A percentile compares a stretch with the other conserved stretches of the same genome.
These are phyloP conservation scores for Mesembryanthemum crystallinum DNA, from an alignment of 148 eudicot species.

Conservation along the genomic window DNA sequence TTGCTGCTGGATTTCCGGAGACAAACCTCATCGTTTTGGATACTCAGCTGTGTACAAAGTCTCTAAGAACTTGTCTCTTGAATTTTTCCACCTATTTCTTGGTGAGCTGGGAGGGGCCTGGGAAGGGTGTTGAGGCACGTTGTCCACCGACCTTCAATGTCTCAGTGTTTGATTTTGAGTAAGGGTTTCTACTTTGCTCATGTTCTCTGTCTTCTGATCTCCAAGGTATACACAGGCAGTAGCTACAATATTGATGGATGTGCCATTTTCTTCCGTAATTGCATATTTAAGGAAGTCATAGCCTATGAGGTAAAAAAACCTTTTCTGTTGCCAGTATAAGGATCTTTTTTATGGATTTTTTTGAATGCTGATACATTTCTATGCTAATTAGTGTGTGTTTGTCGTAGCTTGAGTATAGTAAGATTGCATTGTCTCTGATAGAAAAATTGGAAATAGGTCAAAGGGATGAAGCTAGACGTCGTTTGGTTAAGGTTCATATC, in stretches of 20 bases:
- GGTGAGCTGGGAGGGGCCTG: neutral
- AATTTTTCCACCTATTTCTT: too few species aligned
- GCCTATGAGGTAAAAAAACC: slow-evolving; percentile 61
- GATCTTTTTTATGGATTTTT: slow-evolving; percentile 1
- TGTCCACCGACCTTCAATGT: neutral
- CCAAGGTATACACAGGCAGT: slow-evolving; percentile 39
- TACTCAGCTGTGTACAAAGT: neutral
- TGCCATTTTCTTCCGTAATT: slow-evolving; percentile 88
- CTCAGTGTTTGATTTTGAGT: neutral
- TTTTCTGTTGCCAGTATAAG: neutral
- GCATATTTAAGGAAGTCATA: slow-evolving; percentile 67
- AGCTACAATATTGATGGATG: slow-evolving; percentile 68
- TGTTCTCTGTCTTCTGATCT: slow-evolving; percentile 3
- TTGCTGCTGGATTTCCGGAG: neutral
- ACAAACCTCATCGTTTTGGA: neutral
- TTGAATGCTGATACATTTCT: neutral
- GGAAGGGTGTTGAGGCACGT: neutral
- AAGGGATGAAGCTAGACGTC: slow-evolving; percentile 28
- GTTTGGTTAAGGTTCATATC: slow-evolving; percentile 23
- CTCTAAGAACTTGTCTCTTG: too few species aligned
- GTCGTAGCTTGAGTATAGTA: slow-evolving; percentile 65
- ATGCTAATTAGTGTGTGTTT: slow-evolving; percentile 11
- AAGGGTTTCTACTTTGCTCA: neutral
- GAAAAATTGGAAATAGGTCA: slow-evolving; percentile 43
- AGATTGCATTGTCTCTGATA: slow-evolving; percentile 76